phyloP scores from a whole-genome alignment of 2,329 filamentous ascomycete genomes.

The Fusarium torreyae region DNA sequence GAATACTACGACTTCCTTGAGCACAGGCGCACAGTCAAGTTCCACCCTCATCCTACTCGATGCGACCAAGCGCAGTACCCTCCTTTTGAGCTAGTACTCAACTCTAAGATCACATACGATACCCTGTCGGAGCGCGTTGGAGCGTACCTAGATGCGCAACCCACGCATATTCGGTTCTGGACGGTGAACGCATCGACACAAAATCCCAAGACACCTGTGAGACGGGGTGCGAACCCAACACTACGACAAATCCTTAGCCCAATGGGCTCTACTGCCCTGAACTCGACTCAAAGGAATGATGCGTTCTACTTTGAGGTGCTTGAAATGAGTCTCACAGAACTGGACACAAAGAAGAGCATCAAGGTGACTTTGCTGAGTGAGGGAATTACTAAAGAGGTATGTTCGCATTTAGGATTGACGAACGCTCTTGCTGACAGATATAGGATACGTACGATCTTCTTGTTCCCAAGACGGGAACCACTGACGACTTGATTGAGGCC shows the following conservation, averaged over 20 bases:
- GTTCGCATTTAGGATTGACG: slow-evolving; percentile 41
- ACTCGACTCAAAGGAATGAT: slow-evolving; percentile 79
- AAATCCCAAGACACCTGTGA: slow-evolving; percentile 83
- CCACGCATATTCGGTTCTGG: slow-evolving; percentile 92
- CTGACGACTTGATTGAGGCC: slow-evolving; percentile 82
- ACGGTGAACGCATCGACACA: slow-evolving; percentile 84
- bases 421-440: slow-evolving; percentile 15
- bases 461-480: slow-evolving; percentile 86
- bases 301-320: slow-evolving; percentile 92
- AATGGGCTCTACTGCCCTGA: slow-evolving; percentile 77
- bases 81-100: slow-evolving; percentile 83
- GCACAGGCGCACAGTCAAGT: slow-evolving; percentile 84
- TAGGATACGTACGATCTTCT: slow-evolving; percentile 86
- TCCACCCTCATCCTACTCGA: slow-evolving; percentile 76
- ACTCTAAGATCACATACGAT: slow-evolving; percentile 91
- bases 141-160: slow-evolving; percentile 80
- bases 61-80: slow-evolving; percentile 72
- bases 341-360: slow-evolving; percentile 91
- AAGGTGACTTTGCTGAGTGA: slow-evolving; percentile 90
- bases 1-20: slow-evolving; percentile 95
- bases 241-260: slow-evolving; percentile 84
- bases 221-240: slow-evolving; percentile 79
- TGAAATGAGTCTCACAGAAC: slow-evolving; percentile 92
- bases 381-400: slow-evolving; percentile 90
- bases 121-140: slow-evolving; percentile 87